These are phyloP conservation scores for Moniliella sp. DNA, from an alignment of 1,284 basidiomycete species.

Conservation along the genomic window DNA sequence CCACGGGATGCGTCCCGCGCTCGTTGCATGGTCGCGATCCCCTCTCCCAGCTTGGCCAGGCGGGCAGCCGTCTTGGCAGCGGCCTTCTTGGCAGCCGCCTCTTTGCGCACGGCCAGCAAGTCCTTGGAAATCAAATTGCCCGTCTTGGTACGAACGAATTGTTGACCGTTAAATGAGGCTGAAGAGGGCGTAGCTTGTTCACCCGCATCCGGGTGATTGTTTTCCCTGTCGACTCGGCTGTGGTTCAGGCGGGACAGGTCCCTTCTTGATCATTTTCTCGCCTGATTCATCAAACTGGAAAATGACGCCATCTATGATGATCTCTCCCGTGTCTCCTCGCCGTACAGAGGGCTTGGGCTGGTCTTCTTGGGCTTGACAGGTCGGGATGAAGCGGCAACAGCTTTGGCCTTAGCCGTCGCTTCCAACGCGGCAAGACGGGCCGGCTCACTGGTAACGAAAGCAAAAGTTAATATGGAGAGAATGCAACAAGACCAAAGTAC, in stretches of 20 bases:
- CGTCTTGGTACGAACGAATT: slow-evolving; percentile 35
- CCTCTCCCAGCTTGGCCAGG: slow-evolving; percentile 3
- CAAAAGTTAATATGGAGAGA: too few species aligned
- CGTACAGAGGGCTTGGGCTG: slow-evolving; percentile 5
- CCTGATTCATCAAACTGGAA: slow-evolving; percentile 39
- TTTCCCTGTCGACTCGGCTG: too few species aligned
- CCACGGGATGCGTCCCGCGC: slow-evolving; percentile 1
- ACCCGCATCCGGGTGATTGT: background rate
- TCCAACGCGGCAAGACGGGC: slow-evolving; percentile 12
- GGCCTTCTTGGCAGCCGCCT: slow-evolving; percentile 8
- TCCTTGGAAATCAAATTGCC: slow-evolving; percentile 35
- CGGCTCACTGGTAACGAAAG: too few species aligned
- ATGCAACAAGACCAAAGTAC: too few species aligned
- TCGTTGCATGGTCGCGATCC: slow-evolving; percentile 1
- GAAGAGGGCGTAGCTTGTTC: slow-evolving; percentile 6
- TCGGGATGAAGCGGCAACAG: slow-evolving; percentile 2
- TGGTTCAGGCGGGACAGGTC: background rate
- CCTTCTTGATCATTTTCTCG: slow-evolving; percentile 36
- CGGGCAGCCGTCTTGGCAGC: too few species aligned
- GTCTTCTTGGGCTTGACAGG: slow-evolving; percentile 1
- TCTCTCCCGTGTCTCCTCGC: slow-evolving; percentile 26
- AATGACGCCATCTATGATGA: slow-evolving; percentile 38
- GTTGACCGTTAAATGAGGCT: slow-evolving; percentile 33
- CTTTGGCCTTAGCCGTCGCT: slow-evolving; percentile 5
- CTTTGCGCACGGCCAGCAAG: slow-evolving; percentile 18